Evolutionary conservation across 352 stramenopile genomes (phyloP).

Genomic region (Stephanocyclus meneghinianus): DNA sequence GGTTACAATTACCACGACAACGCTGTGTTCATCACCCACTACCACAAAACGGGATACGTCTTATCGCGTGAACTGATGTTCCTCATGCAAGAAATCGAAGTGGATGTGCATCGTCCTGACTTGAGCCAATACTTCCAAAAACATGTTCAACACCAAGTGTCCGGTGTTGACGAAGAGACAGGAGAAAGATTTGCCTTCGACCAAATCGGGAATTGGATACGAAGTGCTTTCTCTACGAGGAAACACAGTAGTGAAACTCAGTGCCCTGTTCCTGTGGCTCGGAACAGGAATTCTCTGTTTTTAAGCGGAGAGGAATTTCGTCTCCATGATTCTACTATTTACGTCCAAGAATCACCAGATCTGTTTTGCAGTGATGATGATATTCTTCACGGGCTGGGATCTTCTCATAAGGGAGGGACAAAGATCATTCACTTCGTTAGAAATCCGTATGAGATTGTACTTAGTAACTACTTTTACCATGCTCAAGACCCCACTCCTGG

Average conservation of each 20-base stretch:
- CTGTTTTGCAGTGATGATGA: slow-evolving; percentile 40
- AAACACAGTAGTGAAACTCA: slow-evolving; percentile 14
- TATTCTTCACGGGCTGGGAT: slow-evolving; percentile 10
- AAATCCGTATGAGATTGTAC: slow-evolving; percentile 47
- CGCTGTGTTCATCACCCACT: slow-evolving; percentile 15
- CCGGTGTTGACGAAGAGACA: slow-evolving; percentile 13
- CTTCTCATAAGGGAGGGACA: slow-evolving; percentile 3
- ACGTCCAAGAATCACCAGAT: slow-evolving; percentile 50
- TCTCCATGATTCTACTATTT: slow-evolving; percentile 21
- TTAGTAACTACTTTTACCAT: slow-evolving; percentile 48
- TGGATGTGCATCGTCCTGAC: not conserved
- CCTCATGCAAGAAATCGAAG: slow-evolving; percentile 5
- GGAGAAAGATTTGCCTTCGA: slow-evolving; percentile 38
- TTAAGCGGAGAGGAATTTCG: slow-evolving; percentile 6
- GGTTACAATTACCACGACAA: slow-evolving; percentile 13
- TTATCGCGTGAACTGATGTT: slow-evolving; percentile 16
- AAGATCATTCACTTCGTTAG: slow-evolving; percentile 59
- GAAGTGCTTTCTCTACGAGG: slow-evolving; percentile 14
- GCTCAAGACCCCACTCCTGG: slow-evolving; percentile 37
- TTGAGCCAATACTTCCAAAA: not conserved
- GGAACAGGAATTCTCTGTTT: not conserved
- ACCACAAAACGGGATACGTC: slow-evolving; percentile 22
- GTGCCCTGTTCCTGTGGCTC: slow-evolving; percentile 9
- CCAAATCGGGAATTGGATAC: slow-evolving; percentile 24
- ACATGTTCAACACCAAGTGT: slow-evolving; percentile 5